Base-by-base conservation (phyloP, 2,329 filamentous ascomycete species). In the Sporothrix curviconia region DNA sequence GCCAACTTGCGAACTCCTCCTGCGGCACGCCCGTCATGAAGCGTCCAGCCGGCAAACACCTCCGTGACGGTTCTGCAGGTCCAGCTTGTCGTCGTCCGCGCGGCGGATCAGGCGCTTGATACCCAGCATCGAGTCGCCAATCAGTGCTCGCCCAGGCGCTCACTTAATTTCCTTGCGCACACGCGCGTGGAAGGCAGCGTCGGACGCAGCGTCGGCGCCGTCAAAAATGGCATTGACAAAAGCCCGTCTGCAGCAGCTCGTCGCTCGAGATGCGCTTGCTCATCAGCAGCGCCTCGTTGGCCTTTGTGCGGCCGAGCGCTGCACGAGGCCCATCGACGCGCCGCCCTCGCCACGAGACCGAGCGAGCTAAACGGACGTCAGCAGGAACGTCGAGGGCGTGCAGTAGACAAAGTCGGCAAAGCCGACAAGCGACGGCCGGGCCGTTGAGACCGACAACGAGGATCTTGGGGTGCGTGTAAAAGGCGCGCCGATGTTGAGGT, bases 361-460 rank as follows among this genome's bases (percentile, higher is more conserved):
- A 97, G 80, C 1, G 89, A 92, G 4, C 86, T 87, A 74, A 97
- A 97, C n/a, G 4, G 94, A 94, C 1, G 92, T 96, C 25, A 97
- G 83, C 25, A 97, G 78, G 73, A 90, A 99, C 30, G 91, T 76
- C 64, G 87, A 80, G 0, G 92, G 91, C 0, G 87, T 79, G 68
- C 82, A 85, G 78, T 97, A 97, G 70, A 97, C 82, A 76, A 97
- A 97, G 76, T 97, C 94, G 24, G 89, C 89, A 70, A 90, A 88
- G 28, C 85, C 86, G 58, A 90, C 77, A 0, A 97, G 74, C 0
- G 55, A 99, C 80, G 11, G 85, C 91, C 6, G 94, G 94, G 3
- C 92, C 94, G 74, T 97, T 97, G 63, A 97, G 85, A 0, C 90
- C 94, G 0, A 86, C 86, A 60, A 97, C 82, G 24, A 97, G 87